Evolutionary conservation across 2,329 filamentous ascomycete species (phyloP), one percentile per base, ranked within the genome.

Genomic region (Teratosphaeria destructans): DNA sequence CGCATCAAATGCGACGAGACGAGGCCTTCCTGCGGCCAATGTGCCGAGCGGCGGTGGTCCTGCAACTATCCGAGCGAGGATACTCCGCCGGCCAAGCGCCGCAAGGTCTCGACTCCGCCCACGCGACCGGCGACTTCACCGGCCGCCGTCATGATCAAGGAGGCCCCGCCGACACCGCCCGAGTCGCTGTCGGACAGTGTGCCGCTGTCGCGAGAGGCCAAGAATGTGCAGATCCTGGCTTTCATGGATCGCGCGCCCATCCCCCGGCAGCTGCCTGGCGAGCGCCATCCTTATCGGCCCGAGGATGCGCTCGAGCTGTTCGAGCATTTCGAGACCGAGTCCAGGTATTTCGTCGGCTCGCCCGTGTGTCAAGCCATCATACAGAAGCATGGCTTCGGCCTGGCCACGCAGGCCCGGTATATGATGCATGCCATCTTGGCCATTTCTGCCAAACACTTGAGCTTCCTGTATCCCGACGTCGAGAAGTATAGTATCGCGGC

Each of bases 361-460:
- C 55, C 60, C n/a, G 16, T 58, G 12, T 52, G 53, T 32, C 63
- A 65, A 53, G 49, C 52, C 1, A 54, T 63, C 32, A 59, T 63
- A 12, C 63, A 63, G 23, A 59, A 35, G 12, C 60, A 62, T 52
- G 60, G 56, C 29, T 81, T 96, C 65, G 84, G 85, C 64, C 87
- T 95, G 70, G 90, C 89, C 59, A 82, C 90, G 56, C 85, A 85
- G 19, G 85, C 90, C 70, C 80, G 85, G 59, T 96, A 93, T 75
- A 90, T 96, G 66, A 92, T 96, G 89, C 88, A 93, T 74, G 86
- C 92, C 14, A 81, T 96, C 67, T 81, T 96, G 57, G 90, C 90
- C 10, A 88, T 96, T 68, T 95, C 92, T 14, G 92, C 93, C 59
- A 91, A 88, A 68, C 91, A 96, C 75, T 83, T 97, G 64, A 88